Conservation (phyloP, 2,329 filamentous ascomycete genomes). For the Cryphonectria radicalis region DNA sequence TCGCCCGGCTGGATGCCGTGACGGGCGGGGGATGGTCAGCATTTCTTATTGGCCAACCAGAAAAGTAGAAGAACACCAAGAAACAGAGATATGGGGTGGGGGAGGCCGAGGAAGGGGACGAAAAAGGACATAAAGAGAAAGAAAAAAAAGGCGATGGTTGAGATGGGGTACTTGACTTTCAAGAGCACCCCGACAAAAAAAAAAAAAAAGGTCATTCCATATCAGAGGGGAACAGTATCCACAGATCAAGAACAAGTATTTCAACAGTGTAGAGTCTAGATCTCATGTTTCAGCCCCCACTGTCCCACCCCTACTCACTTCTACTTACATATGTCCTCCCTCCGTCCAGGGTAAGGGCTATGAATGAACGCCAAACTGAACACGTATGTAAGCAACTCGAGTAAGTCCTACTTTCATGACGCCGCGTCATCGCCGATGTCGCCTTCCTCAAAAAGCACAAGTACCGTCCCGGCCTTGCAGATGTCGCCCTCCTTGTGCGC, state of each 20-base stretch:
- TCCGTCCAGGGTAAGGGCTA: too few species aligned
- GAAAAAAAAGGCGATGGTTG: too few species aligned
- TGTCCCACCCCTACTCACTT: too few species aligned
- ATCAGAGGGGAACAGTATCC: not conserved
- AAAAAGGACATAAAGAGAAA: too few species aligned
- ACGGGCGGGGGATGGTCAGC: not conserved
- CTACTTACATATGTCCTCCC: too few species aligned
- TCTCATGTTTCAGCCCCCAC: not conserved
- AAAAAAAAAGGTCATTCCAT: not conserved
- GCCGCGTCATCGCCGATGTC: conserved; percentile 6
- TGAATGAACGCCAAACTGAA: not conserved
- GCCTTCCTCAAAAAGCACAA: conserved; percentile 30
- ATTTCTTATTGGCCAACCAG: not conserved
- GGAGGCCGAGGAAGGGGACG: too few species aligned
- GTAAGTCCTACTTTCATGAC: not conserved
- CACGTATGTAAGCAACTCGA: not conserved
- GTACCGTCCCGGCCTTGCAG: conserved; percentile 30
- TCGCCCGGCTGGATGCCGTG: not conserved
- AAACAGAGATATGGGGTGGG: not conserved
- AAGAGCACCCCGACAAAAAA: not conserved
- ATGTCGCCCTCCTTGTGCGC: conserved; percentile 76
- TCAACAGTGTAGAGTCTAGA: not conserved
- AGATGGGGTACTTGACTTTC: not conserved
- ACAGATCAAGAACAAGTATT: not conserved
- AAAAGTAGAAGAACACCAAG: not conserved